Evolutionary conservation across 1,284 basidiomycete genomes (phyloP).

Genomic region (Uromyces viciae-fabae): DNA sequence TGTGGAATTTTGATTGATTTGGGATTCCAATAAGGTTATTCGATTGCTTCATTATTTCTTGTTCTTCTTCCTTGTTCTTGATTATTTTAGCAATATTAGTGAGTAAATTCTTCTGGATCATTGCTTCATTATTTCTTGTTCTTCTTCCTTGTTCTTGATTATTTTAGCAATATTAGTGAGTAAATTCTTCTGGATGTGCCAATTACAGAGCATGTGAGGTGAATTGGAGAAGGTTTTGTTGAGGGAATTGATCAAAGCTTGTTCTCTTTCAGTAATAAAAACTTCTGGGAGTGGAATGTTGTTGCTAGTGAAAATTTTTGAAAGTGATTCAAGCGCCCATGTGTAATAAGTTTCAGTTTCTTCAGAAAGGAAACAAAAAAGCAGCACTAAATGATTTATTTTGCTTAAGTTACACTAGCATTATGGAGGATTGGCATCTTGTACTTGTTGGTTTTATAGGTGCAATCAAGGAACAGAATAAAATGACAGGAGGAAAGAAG

Average conservation of each 20-base stretch:
- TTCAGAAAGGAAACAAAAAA: neutral
- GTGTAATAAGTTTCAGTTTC: neutral
- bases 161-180: neutral
- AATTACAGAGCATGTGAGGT: neutral
- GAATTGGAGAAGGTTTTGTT: neutral
- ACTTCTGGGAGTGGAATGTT: neutral
- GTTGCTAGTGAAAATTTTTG: neutral
- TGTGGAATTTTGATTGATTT: neutral
- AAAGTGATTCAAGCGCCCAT: neutral
- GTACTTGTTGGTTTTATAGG: constrained; percentile 11
- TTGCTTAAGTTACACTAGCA: neutral
- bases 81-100: neutral
- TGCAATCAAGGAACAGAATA: neutral
- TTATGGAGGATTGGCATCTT: neutral
- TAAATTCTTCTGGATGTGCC: neutral
- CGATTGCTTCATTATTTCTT: neutral
- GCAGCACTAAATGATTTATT: neutral
- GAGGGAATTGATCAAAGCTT: neutral
- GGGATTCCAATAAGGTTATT: neutral
- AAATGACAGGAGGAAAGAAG: neutral
- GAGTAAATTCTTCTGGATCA: neutral
- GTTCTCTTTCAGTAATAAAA: neutral
- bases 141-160: neutral
- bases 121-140: neutral
- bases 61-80: neutral